phyloP scores from a whole-genome alignment of 768 basidiomycete genomes.

The Collybiopsis luxurians region DNA sequence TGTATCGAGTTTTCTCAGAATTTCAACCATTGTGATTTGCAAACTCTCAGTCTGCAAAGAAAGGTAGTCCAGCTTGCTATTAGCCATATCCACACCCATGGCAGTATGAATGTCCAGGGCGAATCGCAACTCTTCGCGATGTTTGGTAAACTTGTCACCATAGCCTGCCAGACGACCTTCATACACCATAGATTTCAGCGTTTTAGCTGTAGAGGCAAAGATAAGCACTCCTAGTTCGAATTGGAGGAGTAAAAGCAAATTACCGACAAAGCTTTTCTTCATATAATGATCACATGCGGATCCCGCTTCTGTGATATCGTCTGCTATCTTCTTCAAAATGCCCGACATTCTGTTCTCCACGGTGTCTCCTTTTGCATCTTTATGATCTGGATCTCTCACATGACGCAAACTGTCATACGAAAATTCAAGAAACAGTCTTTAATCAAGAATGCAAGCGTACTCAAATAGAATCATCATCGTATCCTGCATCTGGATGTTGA shows the following conservation, averaged over 20 bases:
- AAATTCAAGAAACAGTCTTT: neutral
- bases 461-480: slow-evolving; percentile 47
- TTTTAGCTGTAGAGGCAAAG: too few species aligned
- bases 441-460: too few species aligned
- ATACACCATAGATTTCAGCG: slow-evolving; percentile 28
- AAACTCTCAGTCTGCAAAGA: too few species aligned
- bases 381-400: slow-evolving; percentile 14
- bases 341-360: slow-evolving; percentile 24
- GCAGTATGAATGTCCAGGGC: slow-evolving; percentile 28
- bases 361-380: slow-evolving; percentile 21
- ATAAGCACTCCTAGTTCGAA: too few species aligned
- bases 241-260: too few species aligned
- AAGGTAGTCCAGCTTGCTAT: too few species aligned
- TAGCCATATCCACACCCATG: slow-evolving; percentile 16
- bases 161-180: slow-evolving; percentile 22
- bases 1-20: too few species aligned
- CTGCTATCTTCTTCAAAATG: slow-evolving; percentile 16
- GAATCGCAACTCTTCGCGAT: slow-evolving; percentile 25
- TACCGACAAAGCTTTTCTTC: slow-evolving; percentile 21
- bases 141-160: slow-evolving; percentile 22
- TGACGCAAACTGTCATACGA: slow-evolving; percentile 14
- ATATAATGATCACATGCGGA: slow-evolving; percentile 33
- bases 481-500: slow-evolving; percentile 50
- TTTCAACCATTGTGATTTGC: too few species aligned
- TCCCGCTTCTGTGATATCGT: slow-evolving; percentile 31